Percentiles rank a stretch among this genome's conserved stretches.
phyloP scores from a whole-genome alignment of 768 basidiomycete genomes.

The Hypsizygus marmoreus region DNA sequence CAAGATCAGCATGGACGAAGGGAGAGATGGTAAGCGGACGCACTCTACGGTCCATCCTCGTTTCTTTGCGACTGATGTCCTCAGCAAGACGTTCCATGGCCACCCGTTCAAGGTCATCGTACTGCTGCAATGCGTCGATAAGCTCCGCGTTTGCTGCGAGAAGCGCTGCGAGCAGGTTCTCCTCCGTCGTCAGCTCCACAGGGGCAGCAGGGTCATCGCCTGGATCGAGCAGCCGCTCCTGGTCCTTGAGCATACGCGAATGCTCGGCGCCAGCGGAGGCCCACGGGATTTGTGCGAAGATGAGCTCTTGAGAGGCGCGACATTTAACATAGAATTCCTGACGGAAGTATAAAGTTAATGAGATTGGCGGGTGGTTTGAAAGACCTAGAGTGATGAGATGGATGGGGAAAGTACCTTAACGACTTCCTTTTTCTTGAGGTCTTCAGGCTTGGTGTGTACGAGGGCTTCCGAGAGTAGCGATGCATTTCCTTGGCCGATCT shows the following conservation, averaged over 20 bases:
- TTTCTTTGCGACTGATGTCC: constrained; percentile 71
- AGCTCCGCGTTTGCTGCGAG: constrained; percentile 76
- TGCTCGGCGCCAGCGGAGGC: constrained; percentile 81
- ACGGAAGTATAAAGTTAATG: background rate
- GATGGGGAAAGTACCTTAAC: too few relatives aligned
- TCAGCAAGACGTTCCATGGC: constrained; percentile 65
- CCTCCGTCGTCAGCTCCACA: constrained; percentile 63
- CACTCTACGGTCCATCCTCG: constrained; percentile 67
- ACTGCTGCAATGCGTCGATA: constrained; percentile 64
- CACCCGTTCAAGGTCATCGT: constrained; percentile 76
- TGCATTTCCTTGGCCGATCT: constrained; percentile 82
- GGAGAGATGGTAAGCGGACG: constrained; percentile 21
- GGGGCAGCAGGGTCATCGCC: constrained; percentile 22
- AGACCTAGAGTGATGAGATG: too few relatives aligned
- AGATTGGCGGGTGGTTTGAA: too few relatives aligned
- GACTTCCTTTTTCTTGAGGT: constrained; percentile 62
- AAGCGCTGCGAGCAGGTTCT: constrained; percentile 70
- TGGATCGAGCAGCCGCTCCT: constrained; percentile 19
- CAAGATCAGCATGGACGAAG: background rate
- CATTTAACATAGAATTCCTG: constrained; percentile 88
- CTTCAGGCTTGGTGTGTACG: constrained; percentile 67
- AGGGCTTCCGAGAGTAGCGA: constrained; percentile 71
- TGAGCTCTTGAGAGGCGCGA: constrained; percentile 78
- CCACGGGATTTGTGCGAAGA: constrained; percentile 90
- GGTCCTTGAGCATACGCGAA: constrained; percentile 46